Evolutionary conservation across 2,329 filamentous ascomycete genomes (phyloP), one percentile per base, ranked within the genome.

Genomic region (Hymenoscyphus occultus): DNA sequence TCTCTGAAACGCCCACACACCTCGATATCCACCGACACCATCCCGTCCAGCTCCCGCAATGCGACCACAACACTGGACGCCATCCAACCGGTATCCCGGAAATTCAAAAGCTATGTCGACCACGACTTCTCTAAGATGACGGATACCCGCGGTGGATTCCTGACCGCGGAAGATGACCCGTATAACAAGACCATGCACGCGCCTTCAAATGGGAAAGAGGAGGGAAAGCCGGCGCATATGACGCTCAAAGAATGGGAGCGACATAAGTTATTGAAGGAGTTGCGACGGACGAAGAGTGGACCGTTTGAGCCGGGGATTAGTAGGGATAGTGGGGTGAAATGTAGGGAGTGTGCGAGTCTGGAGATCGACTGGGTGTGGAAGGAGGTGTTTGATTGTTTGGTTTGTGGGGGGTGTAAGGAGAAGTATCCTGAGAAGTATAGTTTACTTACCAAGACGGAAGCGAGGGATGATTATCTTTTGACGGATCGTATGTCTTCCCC

Each of bases 71-170:
- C 58, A 1, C 65, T 62, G 28, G 69, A 71, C 39, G 69, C 71
- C 9, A 67, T 65, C 1, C 71, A 72, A 60, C 88, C 87, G 63
- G 90, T 94, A 0, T 91, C 92, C 48, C 86, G 88, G 73, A 97
- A 96, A 74, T 97, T 98, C 71, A 87, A 91, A 67, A 94, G 95
- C 76, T 98, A 90, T 76, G 93, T 99, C 74, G 95, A 99, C 75
- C 98, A 97, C 79, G 95, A 99, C 77, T 95, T 99, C 79, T 94
- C 91, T 75, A 90, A 94, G 79, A 98, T 99, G 93, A 96, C 90
- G 6, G 95, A 99, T 77, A 98, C 94, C 0, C 97, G 97, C 75
- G 95, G 95, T 68, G 95, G 95, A 0, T 99, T 99, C 77, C 79
- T 99, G 69, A 91, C 90, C n/a, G 84, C 86, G 0, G 91, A 94